These are phyloP conservation scores for Pseudomicrostroma phylloplanum DNA, from an alignment of 1,284 basidiomycete genomes.

Conservation along the genomic window DNA sequence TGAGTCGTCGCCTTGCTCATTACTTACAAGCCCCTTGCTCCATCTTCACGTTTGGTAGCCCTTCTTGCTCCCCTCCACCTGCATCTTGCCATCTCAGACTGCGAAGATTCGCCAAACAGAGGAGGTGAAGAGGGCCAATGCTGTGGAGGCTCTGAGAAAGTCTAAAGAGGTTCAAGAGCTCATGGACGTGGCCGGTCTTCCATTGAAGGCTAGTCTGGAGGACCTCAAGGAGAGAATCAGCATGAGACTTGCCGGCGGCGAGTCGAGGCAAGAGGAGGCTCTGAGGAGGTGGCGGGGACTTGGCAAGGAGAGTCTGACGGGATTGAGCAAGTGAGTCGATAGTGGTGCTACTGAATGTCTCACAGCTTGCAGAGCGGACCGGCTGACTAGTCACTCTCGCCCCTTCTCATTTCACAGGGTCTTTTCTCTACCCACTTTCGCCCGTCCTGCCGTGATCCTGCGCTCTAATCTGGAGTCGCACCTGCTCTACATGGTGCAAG, in stretches of 20 bases:
- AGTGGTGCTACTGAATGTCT: not conserved
- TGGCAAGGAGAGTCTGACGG: no score
- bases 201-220: not conserved
- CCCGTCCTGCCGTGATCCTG: not conserved
- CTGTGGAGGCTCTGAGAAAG: conserved; percentile 20
- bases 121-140: conserved; percentile 31
- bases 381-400: no score
- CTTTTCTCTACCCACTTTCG: not conserved
- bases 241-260: no score
- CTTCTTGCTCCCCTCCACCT: conserved; percentile 75
- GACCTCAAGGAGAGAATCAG: no score
- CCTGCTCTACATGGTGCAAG: not conserved
- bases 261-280: no score
- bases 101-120: conserved; percentile 47
- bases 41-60: conserved; percentile 51
- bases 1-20: not conserved
- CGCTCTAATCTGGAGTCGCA: not conserved
- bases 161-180: not conserved
- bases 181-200: not conserved
- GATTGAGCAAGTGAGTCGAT: not conserved
- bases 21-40: not conserved
- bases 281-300: no score
- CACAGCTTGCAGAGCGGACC: no score
- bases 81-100: conserved; percentile 73
- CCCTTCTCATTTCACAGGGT: not conserved